Base-by-base conservation (phyloP, 106 monocot species). In the Apostasia shenzhenica region DNA sequence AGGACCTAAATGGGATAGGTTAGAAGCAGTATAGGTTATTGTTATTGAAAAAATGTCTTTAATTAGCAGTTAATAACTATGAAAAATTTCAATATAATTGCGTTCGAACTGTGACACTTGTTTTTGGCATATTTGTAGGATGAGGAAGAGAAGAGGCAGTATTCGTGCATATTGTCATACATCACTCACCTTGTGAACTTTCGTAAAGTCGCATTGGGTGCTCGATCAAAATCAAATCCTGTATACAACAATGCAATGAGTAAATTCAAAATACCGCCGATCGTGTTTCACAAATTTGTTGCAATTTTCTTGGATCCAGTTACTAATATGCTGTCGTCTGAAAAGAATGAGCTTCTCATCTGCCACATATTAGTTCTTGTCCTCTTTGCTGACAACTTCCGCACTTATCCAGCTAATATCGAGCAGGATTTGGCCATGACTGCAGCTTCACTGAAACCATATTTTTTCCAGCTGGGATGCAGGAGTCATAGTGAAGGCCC, bases 351-450 rank as follows among this genome's bases (percentile, higher is more conserved):
- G 64, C 95, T 95, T 14, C 77, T 95, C 45, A 82, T 92, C 42
- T 77, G 82, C 48, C 85, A 95, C 80, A 82, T 95, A 38, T 75
- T 95, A 70, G 95, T 95, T 59, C 80, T 92, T 13, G 86, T 92
- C 6, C 88, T 95, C 42, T 84, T 84, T 61, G 88, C 58, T 0
- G 92, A 95, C 60, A 41, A 76, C n/a, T 95, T 95, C 67, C 60
- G 14, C n/a, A 78, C 79, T 0, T 65, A 84, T 3, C 53, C 84
- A 4, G 14, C 78, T 43, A 91, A 95, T 59, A 84, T 95, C 57
- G 69, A 84, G 50, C 80, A 68, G 72, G 92, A 95, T 72, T 61
- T 95, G 79, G 77, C 80, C 67, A 84, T 89, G 78, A 63, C 76
- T 12, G 3, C 13, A 41, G 5, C 10, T 8, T 37, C 55, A 13